Evolutionary conservation across 2,329 filamentous ascomycete genomes (phyloP).

Genomic region (Botrytis byssoidea): DNA sequence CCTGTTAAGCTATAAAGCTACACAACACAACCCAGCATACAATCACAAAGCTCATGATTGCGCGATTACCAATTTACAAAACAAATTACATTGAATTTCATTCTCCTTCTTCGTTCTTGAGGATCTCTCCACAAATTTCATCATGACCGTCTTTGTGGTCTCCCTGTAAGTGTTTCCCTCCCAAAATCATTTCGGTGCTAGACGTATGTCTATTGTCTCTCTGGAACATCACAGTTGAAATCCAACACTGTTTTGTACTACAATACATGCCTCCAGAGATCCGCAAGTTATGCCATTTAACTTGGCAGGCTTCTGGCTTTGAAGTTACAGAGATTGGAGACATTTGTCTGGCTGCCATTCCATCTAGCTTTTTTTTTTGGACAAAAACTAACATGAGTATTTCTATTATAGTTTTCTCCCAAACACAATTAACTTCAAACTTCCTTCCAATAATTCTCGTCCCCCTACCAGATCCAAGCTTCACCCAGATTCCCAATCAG

Average conservation of each 20-base stretch:
- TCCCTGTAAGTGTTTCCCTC: constrained; percentile 49
- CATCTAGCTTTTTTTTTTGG: constrained; percentile 2
- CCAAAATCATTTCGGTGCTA: neutral
- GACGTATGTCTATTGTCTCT: neutral
- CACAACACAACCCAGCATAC: neutral
- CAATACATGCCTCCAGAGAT: neutral
- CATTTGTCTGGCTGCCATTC: neutral
- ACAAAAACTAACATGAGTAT: neutral
- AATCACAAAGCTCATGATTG: constrained; percentile 17
- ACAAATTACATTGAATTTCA: neutral
- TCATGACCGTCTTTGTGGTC: constrained; percentile 59
- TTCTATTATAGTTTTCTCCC: constrained; percentile 70
- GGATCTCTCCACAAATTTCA: constrained; percentile 24
- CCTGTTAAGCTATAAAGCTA: neutral
- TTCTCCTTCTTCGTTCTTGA: constrained; percentile 17
- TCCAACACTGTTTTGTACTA: neutral
- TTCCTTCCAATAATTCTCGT: constrained; percentile 51
- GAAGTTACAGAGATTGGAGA: neutral
- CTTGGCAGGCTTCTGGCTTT: neutral
- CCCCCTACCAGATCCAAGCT: constrained; percentile 28
- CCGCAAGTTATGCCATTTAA: neutral
- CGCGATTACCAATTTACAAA: constrained; percentile 12
- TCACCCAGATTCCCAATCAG: neutral
- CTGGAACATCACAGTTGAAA: neutral
- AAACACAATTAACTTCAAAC: constrained; percentile 85